A percentile compares a stretch with the other conserved stretches of the same genome.
Conservation (phyloP, 2,329 filamentous ascomycete genomes). For the Periconia sp. region DNA sequence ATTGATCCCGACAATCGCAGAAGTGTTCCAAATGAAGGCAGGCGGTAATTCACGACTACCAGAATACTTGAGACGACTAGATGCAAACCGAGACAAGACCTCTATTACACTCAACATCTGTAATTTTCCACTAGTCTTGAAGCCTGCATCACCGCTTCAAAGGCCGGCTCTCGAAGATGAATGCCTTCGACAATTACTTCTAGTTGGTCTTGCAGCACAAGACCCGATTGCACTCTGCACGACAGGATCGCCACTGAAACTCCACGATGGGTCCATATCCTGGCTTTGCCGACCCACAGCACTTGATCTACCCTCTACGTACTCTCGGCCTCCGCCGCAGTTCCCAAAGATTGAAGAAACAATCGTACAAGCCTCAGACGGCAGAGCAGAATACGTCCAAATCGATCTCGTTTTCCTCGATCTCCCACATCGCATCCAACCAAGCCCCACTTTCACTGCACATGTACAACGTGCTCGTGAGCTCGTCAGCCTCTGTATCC, state of each 20-base stretch:
- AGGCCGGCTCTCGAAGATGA: slow-evolving; percentile 46
- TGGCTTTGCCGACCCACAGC: slow-evolving; percentile 39
- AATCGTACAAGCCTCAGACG: slow-evolving; percentile 38
- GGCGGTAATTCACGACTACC: slow-evolving; percentile 51
- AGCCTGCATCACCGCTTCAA: slow-evolving; percentile 32
- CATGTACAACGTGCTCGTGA: slow-evolving; percentile 38
- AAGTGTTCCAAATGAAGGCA: slow-evolving; percentile 50
- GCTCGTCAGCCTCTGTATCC: slow-evolving; percentile 44
- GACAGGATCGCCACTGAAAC: slow-evolving; percentile 36
- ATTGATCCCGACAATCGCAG: slow-evolving; percentile 32
- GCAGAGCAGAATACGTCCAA: slow-evolving; percentile 46
- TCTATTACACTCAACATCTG: slow-evolving; percentile 50
- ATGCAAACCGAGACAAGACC: slow-evolving; percentile 52
- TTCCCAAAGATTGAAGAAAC: slow-evolving; percentile 14
- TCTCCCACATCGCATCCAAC: slow-evolving; percentile 32
- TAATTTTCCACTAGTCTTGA: slow-evolving; percentile 46
- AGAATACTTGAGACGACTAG: slow-evolving; percentile 45
- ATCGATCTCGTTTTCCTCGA: slow-evolving; percentile 49
- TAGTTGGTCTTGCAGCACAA: slow-evolving; percentile 48
- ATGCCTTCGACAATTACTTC: slow-evolving; percentile 49
- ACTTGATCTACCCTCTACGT: slow-evolving; percentile 23
- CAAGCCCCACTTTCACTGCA: slow-evolving; percentile 32
- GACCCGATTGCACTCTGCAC: slow-evolving; percentile 51
- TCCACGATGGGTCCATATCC: slow-evolving; percentile 40
- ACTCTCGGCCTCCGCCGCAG: slow-evolving; percentile 10